Evolutionary conservation across 2,329 filamentous ascomycete genomes (phyloP).

Genomic region (Ceratocystis albifundus): DNA sequence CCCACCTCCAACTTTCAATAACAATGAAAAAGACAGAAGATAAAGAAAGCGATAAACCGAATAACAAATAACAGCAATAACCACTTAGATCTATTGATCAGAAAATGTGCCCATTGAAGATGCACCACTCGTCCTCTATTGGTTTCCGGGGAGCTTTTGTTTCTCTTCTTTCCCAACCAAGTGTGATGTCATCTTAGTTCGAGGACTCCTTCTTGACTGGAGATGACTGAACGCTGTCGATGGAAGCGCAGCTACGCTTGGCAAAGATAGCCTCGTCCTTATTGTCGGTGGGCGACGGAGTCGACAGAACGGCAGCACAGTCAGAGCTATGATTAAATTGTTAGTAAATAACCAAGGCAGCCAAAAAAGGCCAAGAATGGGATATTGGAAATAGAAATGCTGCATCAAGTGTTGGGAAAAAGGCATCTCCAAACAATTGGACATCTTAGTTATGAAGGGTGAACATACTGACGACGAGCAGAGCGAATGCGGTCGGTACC

Average conservation of each 20-base stretch:
- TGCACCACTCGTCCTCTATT: slow-evolving; percentile 3
- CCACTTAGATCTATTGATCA: slow-evolving; percentile 9
- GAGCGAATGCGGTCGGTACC: slow-evolving; percentile 12
- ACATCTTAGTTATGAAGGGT: not conserved
- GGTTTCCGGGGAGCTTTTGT: slow-evolving; percentile 2
- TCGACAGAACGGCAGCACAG: slow-evolving; percentile 30
- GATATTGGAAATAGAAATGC: not conserved
- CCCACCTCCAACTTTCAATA: slow-evolving; percentile 10
- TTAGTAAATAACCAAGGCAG: slow-evolving; percentile 28
- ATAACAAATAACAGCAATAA: slow-evolving; percentile 14
- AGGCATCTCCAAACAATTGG: slow-evolving; percentile 22
- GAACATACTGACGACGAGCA: slow-evolving; percentile 18
- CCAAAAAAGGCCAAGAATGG: not conserved
- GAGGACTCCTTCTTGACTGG: slow-evolving; percentile 31
- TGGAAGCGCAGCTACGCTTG: slow-evolving; percentile 38
- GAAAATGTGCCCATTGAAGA: slow-evolving; percentile 3
- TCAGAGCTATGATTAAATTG: slow-evolving; percentile 34
- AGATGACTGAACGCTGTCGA: slow-evolving; percentile 39
- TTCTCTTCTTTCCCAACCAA: slow-evolving; percentile 8
- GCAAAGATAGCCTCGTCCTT: slow-evolving; percentile 46
- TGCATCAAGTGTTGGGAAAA: slow-evolving; percentile 24
- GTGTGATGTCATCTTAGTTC: slow-evolving; percentile 10
- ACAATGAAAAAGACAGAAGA: slow-evolving; percentile 15
- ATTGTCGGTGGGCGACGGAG: slow-evolving; percentile 38
- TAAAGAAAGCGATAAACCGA: slow-evolving; percentile 14